Evolutionary conservation across 2,329 filamentous ascomycete species (phyloP).

Genomic region (Penicillium sp.): DNA sequence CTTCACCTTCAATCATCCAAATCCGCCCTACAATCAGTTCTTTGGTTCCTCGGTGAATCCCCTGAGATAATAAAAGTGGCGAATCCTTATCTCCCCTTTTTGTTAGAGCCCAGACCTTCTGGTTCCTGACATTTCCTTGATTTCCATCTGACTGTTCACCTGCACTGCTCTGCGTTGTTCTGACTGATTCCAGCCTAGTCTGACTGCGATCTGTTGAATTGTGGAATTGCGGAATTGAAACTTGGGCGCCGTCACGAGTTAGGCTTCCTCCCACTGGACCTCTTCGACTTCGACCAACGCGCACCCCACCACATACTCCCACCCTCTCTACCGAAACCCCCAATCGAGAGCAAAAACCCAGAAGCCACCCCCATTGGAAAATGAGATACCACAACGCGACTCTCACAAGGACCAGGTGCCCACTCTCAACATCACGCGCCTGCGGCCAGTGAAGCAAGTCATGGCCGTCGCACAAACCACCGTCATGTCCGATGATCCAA

Average conservation of each 20-base stretch:
- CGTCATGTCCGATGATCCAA: constrained; percentile 5
- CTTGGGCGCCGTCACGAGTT: not conserved
- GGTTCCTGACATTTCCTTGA: not conserved
- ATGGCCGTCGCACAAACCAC: constrained; percentile 21
- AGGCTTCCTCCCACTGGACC: not conserved
- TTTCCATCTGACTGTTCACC: not conserved
- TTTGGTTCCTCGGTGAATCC: too few relatives aligned
- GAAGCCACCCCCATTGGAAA: constrained; percentile 29
- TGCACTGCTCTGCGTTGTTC: not conserved
- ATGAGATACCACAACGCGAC: constrained; percentile 34
- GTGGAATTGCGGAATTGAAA: not conserved
- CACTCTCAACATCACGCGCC: constrained; percentile 13
- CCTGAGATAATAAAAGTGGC: not conserved
- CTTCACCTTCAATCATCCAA: too few relatives aligned
- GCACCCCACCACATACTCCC: not conserved
- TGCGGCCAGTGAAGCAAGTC: constrained; percentile 26
- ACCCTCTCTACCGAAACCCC: not conserved
- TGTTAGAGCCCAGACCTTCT: not conserved
- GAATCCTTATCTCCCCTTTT: not conserved
- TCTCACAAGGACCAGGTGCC: constrained; percentile 31
- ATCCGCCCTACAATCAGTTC: too few relatives aligned
- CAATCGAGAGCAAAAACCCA: constrained; percentile 2
- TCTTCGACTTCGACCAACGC: not conserved
- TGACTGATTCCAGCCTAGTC: not conserved
- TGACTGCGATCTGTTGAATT: not conserved